Conservation (phyloP, 83 land plant genomes). For the Diphasiastrum complanatum region DNA sequence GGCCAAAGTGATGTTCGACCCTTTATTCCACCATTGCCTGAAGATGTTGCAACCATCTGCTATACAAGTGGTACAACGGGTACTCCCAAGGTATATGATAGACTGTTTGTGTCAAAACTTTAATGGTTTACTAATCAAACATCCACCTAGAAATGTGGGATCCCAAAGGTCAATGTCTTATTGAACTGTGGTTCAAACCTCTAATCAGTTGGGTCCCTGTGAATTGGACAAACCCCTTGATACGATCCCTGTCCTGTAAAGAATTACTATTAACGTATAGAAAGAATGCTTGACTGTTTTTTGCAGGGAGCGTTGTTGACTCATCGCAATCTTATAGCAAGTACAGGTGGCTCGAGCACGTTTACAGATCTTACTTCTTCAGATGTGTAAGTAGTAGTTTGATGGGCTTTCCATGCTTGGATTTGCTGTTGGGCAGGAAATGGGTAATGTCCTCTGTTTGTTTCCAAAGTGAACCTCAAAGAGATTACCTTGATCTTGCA, state of each 20-base stretch:
- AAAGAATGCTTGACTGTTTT: background rate
- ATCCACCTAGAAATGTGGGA: no score
- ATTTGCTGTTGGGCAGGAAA: background rate
- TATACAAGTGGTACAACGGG: conserved; percentile 99
- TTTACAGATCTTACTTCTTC: conserved; percentile 36
- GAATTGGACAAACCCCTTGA: no score
- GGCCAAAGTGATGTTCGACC: conserved; percentile 55
- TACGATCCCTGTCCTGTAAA: background rate
- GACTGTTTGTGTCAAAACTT: conserved; percentile 1
- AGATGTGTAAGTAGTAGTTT: conserved; percentile 60
- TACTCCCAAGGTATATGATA: conserved; percentile 78
- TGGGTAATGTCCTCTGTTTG: background rate
- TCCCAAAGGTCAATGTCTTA: no score
- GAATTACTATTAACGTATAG: background rate
- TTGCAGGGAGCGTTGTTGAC: conserved; percentile 79
- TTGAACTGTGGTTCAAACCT: no score
- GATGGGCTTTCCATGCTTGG: background rate
- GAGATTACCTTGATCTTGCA: conserved; percentile 23
- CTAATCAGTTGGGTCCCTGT: no score
- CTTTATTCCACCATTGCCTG: conserved; percentile 72
- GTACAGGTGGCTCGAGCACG: conserved; percentile 54
- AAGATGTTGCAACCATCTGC: conserved; percentile 92
- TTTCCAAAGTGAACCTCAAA: background rate
- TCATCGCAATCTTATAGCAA: conserved; percentile 81
- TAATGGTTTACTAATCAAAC: conserved; percentile 1